phyloP scores from a whole-genome alignment of 306 rosid genomes.

The Cotoneaster glaucophyllus region DNA sequence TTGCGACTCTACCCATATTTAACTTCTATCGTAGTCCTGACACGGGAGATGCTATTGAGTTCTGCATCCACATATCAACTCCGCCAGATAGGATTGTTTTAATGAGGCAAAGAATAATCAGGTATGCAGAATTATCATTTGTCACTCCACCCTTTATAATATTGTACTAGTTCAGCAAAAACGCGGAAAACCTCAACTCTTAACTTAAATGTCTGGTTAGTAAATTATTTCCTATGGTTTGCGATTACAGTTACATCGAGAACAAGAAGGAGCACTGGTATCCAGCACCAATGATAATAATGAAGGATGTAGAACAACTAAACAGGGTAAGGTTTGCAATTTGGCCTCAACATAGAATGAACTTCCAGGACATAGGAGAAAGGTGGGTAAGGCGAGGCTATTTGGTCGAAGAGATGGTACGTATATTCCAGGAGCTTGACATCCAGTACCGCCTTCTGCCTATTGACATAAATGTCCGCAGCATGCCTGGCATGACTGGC shows the following conservation, averaged over 20 bases:
- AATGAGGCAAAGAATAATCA: constrained; percentile 55
- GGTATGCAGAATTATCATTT: constrained; percentile 28
- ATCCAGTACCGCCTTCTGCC: constrained; percentile 70
- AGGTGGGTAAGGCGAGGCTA: constrained; percentile 54
- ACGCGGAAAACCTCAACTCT: not conserved
- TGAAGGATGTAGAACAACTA: constrained; percentile 50
- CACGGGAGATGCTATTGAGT: constrained; percentile 77
- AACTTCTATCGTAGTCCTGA: constrained; percentile 94
- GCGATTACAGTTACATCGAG: constrained; percentile 62
- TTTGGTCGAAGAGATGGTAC: constrained; percentile 69
- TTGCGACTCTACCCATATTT: constrained; percentile 57
- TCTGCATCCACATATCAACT: constrained; percentile 59
- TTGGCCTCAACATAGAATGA: constrained; percentile 75
- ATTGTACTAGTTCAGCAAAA: not conserved
- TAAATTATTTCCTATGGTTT: not conserved
- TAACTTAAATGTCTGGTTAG: not conserved
- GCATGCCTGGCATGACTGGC: constrained; percentile 41
- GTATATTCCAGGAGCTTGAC: constrained; percentile 68
- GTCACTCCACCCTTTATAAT: not conserved
- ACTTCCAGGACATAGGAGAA: constrained; percentile 82
- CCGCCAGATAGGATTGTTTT: constrained; percentile 61
- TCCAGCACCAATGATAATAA: constrained; percentile 53
- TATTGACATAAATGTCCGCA: constrained; percentile 48
- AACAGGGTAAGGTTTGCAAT: constrained; percentile 49
- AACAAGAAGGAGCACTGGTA: constrained; percentile 85